Conservation (phyloP, 805 yeast genomes). For the Saccharomycopsis microspora region DNA sequence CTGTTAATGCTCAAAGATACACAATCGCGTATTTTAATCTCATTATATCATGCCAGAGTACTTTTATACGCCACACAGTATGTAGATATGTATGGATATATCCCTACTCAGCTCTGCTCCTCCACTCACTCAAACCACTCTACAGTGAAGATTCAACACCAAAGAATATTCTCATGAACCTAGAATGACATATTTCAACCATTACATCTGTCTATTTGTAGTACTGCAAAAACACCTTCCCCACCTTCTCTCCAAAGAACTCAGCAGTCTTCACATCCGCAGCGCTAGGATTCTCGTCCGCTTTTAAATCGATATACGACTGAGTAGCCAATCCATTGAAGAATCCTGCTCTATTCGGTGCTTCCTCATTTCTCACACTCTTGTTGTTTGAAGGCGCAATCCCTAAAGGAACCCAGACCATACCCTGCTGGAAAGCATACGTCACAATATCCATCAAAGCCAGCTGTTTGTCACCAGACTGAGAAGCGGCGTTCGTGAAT, state of each 20-base stretch:
- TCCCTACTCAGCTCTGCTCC: too few relatives aligned
- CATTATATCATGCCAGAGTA: too few relatives aligned
- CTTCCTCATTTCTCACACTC: constrained; percentile 16
- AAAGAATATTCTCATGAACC: too few relatives aligned
- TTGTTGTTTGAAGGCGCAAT: constrained; percentile 16
- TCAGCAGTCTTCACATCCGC: constrained; percentile 3
- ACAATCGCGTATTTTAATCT: too few relatives aligned
- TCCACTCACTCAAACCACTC: too few relatives aligned
- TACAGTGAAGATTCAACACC: too few relatives aligned
- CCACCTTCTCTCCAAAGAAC: constrained; percentile 8
- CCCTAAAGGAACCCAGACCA: constrained; percentile 15
- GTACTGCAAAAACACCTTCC: constrained; percentile 4
- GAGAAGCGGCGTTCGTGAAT: constrained; percentile 11
- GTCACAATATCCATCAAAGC: constrained; percentile 4
- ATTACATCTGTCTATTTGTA: neutral
- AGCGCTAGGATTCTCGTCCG: neutral
- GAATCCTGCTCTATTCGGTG: constrained; percentile 4
- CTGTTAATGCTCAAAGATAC: too few relatives aligned
- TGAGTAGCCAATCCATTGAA: constrained; percentile 7
- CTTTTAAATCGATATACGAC: neutral
- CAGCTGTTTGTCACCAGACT: constrained; percentile 11
- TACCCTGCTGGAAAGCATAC: constrained; percentile 15
- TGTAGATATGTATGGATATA: too few relatives aligned
- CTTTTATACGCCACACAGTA: too few relatives aligned
- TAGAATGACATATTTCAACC: too few relatives aligned